Base-by-base conservation (phyloP, 2,329 filamentous ascomycete genomes). In the Tetracladium maxilliforme region DNA sequence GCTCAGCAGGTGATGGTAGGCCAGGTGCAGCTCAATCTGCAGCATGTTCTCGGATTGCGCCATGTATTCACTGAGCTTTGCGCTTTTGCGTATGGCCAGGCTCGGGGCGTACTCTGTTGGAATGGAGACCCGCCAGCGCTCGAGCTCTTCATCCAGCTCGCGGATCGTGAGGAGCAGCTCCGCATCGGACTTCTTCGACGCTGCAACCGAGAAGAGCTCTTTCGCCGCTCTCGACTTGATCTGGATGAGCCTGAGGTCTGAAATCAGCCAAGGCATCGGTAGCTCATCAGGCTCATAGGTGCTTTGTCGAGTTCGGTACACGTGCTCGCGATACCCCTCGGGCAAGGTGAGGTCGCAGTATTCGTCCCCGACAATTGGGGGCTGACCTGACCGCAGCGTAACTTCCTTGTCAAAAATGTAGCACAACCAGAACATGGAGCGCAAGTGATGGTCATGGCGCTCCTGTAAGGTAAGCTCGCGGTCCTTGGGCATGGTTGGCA, bases 341-440 rank as follows among this genome's bases (percentile, higher is more conserved):
- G 63, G 61, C 4, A 68, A 41, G 0, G 57, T 55, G 10, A 68
- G 43, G 33, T 68, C 61, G 32, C 64, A 68, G 27, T 63, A 56
- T 10, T 61, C 55, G 25, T 66, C 61, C 4, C 45, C 40, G 12
- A 68, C 56, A 2, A 50, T 41, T 2, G 64, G 63, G 1, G 63
- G 63, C 23, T 64, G 61, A 0, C 63, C 61, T 0, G 56, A 62
- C 4, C 64, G 54, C 1, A 70, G 44, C 1, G 60, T 47, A 9
- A 68, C 48, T n/a, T 70, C 64, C 30, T 66, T 70, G 33, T 71
- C 65, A 7, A 65, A 41, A 3, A 48, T 49, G 29, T 66, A 70
- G 32, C 56, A 58, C 6, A 69, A 34, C 64, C 66, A 70, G 35
- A 70, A 70, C 0, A 69, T 20, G 24, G 47, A 46, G 6, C 50